Evolutionary conservation across 768 basidiomycete genomes (phyloP).

Genomic region (Lentinula detonsa): DNA sequence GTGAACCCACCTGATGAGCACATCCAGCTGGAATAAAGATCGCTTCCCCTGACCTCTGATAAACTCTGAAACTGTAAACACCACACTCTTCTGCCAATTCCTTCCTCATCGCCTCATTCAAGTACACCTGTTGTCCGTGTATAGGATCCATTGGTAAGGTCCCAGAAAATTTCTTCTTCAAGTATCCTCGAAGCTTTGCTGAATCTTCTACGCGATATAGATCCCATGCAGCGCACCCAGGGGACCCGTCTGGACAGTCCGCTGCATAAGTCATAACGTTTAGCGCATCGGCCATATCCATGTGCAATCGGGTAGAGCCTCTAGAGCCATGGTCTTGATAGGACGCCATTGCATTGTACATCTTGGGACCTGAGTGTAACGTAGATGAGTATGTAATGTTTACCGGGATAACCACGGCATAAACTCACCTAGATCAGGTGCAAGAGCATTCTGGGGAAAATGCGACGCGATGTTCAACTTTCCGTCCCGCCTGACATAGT

Average conservation of each 20-base stretch:
- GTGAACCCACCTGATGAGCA: constrained; percentile 68
- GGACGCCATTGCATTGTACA: constrained; percentile 89
- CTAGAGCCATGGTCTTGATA: constrained; percentile 61
- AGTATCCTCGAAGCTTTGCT: constrained; percentile 67
- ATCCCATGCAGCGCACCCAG: constrained; percentile 90
- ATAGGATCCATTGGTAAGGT: constrained; percentile 71
- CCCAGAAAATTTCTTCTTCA: constrained; percentile 56
- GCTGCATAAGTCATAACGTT: constrained; percentile 85
- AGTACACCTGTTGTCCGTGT: constrained; percentile 83
- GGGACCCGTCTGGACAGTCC: constrained; percentile 46
- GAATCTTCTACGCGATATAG: constrained; percentile 81
- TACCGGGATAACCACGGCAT: no score
- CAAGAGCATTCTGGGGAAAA: constrained; percentile 73
- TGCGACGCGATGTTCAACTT: constrained; percentile 85
- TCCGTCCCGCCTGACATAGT: constrained; percentile 88
- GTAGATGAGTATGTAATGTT: not conserved
- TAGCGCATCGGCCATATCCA: constrained; percentile 93
- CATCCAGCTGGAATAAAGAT: constrained; percentile 95
- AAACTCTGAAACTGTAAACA: constrained; percentile 77
- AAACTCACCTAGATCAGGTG: constrained; percentile 69
- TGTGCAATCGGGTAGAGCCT: constrained; percentile 85
- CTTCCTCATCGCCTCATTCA: constrained; percentile 63
- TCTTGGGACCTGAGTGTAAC: constrained; percentile 67
- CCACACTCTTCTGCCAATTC: constrained; percentile 62
- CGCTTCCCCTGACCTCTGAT: constrained; percentile 88